A percentile compares a stretch with the other conserved stretches of the same genome.
Conservation (phyloP, 352 stramenopile species). For the Globisporangium parvum region DNA sequence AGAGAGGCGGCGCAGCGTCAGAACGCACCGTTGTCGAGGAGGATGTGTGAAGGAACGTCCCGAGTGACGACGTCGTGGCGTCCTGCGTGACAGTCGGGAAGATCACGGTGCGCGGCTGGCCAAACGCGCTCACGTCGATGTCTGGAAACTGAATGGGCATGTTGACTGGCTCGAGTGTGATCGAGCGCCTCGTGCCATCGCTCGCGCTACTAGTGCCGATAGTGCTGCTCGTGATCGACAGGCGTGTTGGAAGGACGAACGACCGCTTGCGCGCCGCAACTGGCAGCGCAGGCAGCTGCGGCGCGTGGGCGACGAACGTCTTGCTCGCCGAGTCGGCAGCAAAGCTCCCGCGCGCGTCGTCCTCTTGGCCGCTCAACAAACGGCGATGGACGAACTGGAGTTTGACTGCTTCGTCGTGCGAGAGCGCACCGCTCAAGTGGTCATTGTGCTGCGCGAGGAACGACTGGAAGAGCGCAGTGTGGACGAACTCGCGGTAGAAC, state of each 20-base stretch:
- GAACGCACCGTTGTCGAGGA: slow-evolving; percentile 4
- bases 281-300: slow-evolving; percentile 11
- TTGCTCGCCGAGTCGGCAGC: slow-evolving; percentile 17
- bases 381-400: slow-evolving; percentile 32
- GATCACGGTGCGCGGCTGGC: slow-evolving; percentile 16
- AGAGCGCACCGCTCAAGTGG: slow-evolving; percentile 19
- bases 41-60: slow-evolving; percentile 21
- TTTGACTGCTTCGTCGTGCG: slow-evolving; percentile 28
- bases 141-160: slow-evolving; percentile 24
- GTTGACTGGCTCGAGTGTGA: slow-evolving; percentile 8
- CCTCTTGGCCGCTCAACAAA: slow-evolving; percentile 15
- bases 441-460: slow-evolving; percentile 35
- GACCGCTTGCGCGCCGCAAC: slow-evolving; percentile 9
- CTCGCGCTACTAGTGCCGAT: background rate
- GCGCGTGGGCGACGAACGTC: slow-evolving; percentile 33
- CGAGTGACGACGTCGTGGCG: slow-evolving; percentile 22
- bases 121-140: slow-evolving; percentile 22
- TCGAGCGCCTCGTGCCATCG: background rate
- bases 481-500: slow-evolving; percentile 29
- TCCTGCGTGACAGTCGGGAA: slow-evolving; percentile 27
- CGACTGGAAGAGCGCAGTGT: slow-evolving; percentile 32
- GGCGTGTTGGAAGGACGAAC: slow-evolving; percentile 4
- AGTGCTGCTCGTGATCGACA: background rate
- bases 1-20: background rate
- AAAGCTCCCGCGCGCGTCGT: slow-evolving; percentile 10